A percentile compares a stretch with the other conserved stretches of the same genome.
These are phyloP conservation scores for Lipomyces yamanashiensis DNA, from an alignment of 805 yeast species.

Conservation along the genomic window DNA sequence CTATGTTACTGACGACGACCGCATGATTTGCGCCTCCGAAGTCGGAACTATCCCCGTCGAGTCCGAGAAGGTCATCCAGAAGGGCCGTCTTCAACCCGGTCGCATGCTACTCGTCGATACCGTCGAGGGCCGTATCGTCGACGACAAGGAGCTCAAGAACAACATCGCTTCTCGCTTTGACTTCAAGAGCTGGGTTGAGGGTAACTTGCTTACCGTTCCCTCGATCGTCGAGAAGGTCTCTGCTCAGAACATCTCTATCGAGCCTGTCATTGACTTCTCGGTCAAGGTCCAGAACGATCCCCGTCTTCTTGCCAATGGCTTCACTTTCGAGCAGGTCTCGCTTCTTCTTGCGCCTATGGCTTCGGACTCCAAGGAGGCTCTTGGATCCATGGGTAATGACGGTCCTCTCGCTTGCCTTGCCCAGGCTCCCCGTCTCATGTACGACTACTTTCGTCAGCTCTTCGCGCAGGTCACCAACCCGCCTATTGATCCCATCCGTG, in stretches of 20 bases:
- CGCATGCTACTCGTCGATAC: slow-evolving; percentile 95
- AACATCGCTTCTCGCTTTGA: slow-evolving; percentile 81
- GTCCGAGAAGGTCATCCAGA: slow-evolving; percentile 77
- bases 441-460: slow-evolving; percentile 92
- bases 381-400: slow-evolving; percentile 99
- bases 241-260: slow-evolving; percentile 41
- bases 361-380: slow-evolving; percentile 84
- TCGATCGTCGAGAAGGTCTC: slow-evolving; percentile 69
- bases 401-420: slow-evolving; percentile 93
- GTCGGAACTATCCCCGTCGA: slow-evolving; percentile 95
- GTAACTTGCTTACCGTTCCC: slow-evolving; percentile 82
- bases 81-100: slow-evolving; percentile 96
- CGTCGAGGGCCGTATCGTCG: slow-evolving; percentile 87
- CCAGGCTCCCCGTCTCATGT: slow-evolving; percentile 86
- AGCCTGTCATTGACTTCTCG: slow-evolving; percentile 35
- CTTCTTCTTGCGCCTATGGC: slow-evolving; percentile 93
- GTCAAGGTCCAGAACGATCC: slow-evolving; percentile 76
- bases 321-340: slow-evolving; percentile 90
- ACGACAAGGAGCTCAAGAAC: slow-evolving; percentile 84
- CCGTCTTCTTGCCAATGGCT: slow-evolving; percentile 82
- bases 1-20: slow-evolving; percentile 90
- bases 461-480: slow-evolving; percentile 99
- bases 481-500: slow-evolving; percentile 97
- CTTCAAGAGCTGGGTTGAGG: slow-evolving; percentile 90
- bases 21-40: slow-evolving; percentile 97